Conservation (phyloP, 805 yeast species). For the Ogataea haglerorum region DNA sequence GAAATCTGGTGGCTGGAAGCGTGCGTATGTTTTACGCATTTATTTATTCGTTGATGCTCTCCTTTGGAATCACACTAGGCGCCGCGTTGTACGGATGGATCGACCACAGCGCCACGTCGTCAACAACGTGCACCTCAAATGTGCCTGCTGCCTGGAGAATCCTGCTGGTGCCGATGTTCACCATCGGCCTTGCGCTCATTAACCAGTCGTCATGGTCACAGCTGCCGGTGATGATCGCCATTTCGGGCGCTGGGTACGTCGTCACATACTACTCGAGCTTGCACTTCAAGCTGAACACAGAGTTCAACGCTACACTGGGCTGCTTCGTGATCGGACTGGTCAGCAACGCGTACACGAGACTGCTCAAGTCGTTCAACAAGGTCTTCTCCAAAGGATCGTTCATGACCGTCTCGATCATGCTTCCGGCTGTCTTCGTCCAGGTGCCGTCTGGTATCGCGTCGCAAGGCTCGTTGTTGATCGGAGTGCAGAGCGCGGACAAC, state of each 20-base stretch:
- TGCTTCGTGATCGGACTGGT: constrained; percentile 86
- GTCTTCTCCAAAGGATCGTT: constrained; percentile 27
- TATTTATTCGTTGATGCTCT: constrained; percentile 83
- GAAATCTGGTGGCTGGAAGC: constrained; percentile 88
- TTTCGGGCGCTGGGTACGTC: constrained; percentile 77
- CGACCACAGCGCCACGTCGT: constrained; percentile 67
- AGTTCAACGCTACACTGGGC: constrained; percentile 85
- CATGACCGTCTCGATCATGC: constrained; percentile 91
- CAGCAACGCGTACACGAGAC: constrained; percentile 84
- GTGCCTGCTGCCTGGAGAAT: constrained; percentile 61
- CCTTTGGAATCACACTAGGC: constrained; percentile 92
- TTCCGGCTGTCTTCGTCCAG: constrained; percentile 92
- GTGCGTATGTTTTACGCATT: constrained; percentile 97
- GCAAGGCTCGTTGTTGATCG: constrained; percentile 79
- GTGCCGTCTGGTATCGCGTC: constrained; percentile 96
- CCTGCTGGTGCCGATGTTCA: constrained; percentile 76
- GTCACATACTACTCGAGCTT: constrained; percentile 75
- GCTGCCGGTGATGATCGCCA: constrained; percentile 75
- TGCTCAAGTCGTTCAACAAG: constrained; percentile 60
- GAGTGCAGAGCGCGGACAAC: constrained; percentile 69
- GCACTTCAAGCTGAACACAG: constrained; percentile 62
- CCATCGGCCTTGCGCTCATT: constrained; percentile 57
- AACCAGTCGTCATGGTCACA: constrained; percentile 86
- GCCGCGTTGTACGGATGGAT: constrained; percentile 96
- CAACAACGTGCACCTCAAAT: constrained; percentile 51